Evolutionary conservation across 1,139 yeast genomes (phyloP), one percentile per base, ranked within the genome.

Genomic region (Taphrina betulina): DNA sequence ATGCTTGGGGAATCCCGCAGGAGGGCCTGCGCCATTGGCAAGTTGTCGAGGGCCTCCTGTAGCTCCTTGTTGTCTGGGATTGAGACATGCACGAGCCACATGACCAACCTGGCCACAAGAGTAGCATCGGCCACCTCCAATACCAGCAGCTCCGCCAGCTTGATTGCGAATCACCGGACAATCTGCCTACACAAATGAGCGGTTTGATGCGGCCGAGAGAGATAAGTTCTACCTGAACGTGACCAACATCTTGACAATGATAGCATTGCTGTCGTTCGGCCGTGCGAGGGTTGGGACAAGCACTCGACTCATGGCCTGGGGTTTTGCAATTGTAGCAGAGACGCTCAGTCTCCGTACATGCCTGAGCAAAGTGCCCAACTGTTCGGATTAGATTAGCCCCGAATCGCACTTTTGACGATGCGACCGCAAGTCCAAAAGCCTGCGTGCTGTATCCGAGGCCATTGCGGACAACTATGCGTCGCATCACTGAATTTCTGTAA

Each of bases 311-410:
- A 72, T 87, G 95, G 54, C 65, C 65, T n/a, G 69, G 67, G 71
- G 83, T 78, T 69, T 84, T 86, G 73, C 96, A 88, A 81, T 88
- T 88, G 83, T 87, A 88, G 75, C 96, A 88, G 69, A 88, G 77
- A 75, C 92, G 83, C 71, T 82, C 87, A 60, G 82, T 78, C 72
- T 85, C 87, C 64, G 81, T 80, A 73, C 96, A 88, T 69, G 79
- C 82, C 69, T 85, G 95, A 62, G 95, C 95, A 68, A 86, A 78
- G 76, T 88, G 95, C 65, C 95, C 95, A 65, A 85, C 53, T 48
- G 10, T 8, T n/a, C n/a, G n/a, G n/a, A n/a, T n/a, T n/a, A n/a
- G n/a, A n/a, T n/a, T n/a, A n/a, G n/a, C n/a, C n/a, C n/a, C n/a
- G n/a, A n/a, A n/a, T n/a, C n/a, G n/a, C n/a, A n/a, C n/a, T n/a